Conservation (phyloP, 2,329 filamentous ascomycete species). For the Venturia pyrina region DNA sequence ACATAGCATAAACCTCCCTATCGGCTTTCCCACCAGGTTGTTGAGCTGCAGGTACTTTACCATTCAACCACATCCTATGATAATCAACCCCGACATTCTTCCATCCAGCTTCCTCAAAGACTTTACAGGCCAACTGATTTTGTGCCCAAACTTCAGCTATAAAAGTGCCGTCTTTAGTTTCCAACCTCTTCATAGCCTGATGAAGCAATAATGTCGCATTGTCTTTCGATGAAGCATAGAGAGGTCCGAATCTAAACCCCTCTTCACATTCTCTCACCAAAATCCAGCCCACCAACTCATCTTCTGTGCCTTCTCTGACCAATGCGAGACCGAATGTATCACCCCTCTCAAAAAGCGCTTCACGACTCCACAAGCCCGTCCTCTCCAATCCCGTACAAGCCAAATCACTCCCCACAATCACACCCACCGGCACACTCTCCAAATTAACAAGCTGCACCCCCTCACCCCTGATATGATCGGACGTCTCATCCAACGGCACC, state of each 20-base stretch:
- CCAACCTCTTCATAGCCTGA: conserved; percentile 18
- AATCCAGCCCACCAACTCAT: conserved; percentile 21
- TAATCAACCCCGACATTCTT: conserved; percentile 21
- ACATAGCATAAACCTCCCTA: conserved; percentile 25
- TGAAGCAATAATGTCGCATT: conserved; percentile 21
- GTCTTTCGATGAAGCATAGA: conserved; percentile 23
- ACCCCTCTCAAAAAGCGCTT: conserved; percentile 19
- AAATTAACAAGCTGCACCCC: conserved; percentile 18
- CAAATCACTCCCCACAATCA: conserved; percentile 21
- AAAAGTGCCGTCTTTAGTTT: conserved; percentile 17
- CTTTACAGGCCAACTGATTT: conserved; percentile 20
- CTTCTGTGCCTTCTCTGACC: conserved; percentile 3
- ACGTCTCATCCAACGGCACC: conserved; percentile 14
- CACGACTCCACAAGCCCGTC: conserved; percentile 22
- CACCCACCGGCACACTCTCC: conserved; percentile 16
- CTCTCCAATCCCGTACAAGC: conserved; percentile 25
- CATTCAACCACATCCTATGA: conserved; percentile 29
- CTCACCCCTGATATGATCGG: conserved; percentile 13
- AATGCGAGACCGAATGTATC: conserved; percentile 23
- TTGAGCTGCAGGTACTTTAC: conserved; percentile 23
- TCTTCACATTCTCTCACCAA: conserved; percentile 23
- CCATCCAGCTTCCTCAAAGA: conserved; percentile 28
- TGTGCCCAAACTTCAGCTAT: conserved; percentile 26
- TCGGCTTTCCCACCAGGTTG: conserved; percentile 21
- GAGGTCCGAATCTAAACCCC: conserved; percentile 26